Base-by-base conservation (phyloP, 305 asterid genomes). In the Fraxinus platypoda region DNA sequence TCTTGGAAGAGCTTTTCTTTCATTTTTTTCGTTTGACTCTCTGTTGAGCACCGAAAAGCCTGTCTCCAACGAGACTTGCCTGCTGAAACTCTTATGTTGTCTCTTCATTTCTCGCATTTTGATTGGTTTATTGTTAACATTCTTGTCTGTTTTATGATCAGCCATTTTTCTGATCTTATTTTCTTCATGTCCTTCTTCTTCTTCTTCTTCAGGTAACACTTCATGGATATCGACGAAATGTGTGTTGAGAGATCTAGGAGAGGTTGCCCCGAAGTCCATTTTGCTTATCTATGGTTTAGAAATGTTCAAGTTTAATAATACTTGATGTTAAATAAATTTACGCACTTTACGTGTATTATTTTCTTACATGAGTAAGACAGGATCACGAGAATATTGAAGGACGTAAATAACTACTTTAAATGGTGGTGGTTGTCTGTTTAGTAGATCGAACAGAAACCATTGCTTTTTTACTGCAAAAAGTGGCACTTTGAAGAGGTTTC, bases 21-120 rank as follows among this genome's bases (percentile, higher is more conserved):
- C 93, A 73, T 41, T 77, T 12, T 81, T 88, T 52, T 76, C 91
- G 13, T 83, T 88, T 0, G 88, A 85, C 25, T 85, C 88, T 12
- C 85, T 91, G 23, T 82, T 89, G 17, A 93, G 91, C 54, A 77
- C 95, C 0, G 98, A 93, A 78, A 95, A 91, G 4, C 98, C 98
- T 0, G 98, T 92, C 77, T 95, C 98, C 66, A 95, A 82, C 3
- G 98, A 95, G 8, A 94, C 98, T 80, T 95, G 99, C 84, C 94
- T 78, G 86, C 94, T 91, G 46, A 95, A 88, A 76, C 87, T 68
- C 59, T 79, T 72, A 0, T 78, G 73, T 66, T 84, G 76, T 38
- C 88, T 83, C 88, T 80, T 92, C 15, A 76, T 35, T 74, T 91
- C 95, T 11, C 85, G 81, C 9, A 23, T 26, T 59, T 85, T 91